A percentile compares a stretch with the other conserved stretches of the same genome.
Conservation (phyloP, 1,284 basidiomycete genomes). For the Apiotrichum gracile region DNA sequence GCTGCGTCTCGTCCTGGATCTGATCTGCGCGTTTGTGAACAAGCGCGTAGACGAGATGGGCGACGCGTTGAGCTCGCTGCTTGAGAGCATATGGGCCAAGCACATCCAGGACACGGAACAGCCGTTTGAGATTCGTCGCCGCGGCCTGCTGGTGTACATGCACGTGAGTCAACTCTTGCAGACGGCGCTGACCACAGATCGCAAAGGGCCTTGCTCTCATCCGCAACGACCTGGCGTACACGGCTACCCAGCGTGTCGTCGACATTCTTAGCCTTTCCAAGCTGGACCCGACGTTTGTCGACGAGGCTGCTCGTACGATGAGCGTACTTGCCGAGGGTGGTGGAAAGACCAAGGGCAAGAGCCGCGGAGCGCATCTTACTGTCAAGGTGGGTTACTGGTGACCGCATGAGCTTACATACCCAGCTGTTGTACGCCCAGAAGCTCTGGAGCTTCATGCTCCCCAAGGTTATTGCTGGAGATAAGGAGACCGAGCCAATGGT, state of each 20-base stretch:
- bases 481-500: slow-evolving; percentile 28
- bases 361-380: slow-evolving; percentile 58
- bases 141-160: slow-evolving; percentile 25
- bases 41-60: slow-evolving; percentile 58
- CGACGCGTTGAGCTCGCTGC: slow-evolving; percentile 48
- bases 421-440: slow-evolving; percentile 82
- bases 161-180: slow-evolving; percentile 15
- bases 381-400: slow-evolving; percentile 56
- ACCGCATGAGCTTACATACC: not conserved
- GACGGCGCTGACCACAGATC: slow-evolving; percentile 51
- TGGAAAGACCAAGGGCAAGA: slow-evolving; percentile 56
- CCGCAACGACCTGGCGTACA: slow-evolving; percentile 57
- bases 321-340: slow-evolving; percentile 56
- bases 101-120: slow-evolving; percentile 31
- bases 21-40: slow-evolving; percentile 67
- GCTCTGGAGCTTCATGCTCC: slow-evolving; percentile 68
- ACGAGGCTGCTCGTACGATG: slow-evolving; percentile 61
- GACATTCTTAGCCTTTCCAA: slow-evolving; percentile 59
- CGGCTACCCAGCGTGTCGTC: slow-evolving; percentile 62
- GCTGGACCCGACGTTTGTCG: slow-evolving; percentile 32
- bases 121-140: slow-evolving; percentile 16
- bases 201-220: slow-evolving; percentile 71
- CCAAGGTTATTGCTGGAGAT: slow-evolving; percentile 63
- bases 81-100: slow-evolving; percentile 50
- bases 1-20: slow-evolving; percentile 56